These are phyloP conservation scores for Malus hybrid DNA, from an alignment of 331 rosid genomes.

Conservation along the genomic window DNA sequence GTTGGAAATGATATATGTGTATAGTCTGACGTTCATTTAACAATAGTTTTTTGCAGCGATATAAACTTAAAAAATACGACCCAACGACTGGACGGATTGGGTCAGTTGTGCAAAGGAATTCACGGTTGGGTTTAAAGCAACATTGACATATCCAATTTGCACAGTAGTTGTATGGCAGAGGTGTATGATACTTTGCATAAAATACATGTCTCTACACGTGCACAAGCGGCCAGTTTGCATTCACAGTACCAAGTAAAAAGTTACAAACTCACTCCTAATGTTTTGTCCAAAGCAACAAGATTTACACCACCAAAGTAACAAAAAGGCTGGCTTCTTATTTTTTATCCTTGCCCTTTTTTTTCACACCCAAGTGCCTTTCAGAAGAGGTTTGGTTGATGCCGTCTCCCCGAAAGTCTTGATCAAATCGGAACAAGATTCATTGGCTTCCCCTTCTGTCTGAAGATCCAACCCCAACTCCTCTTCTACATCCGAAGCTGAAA, in stretches of 20 bases:
- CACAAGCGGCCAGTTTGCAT: too few relatives aligned
- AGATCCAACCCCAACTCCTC: conserved; percentile 51
- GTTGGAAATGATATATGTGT: too few relatives aligned
- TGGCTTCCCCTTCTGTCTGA: conserved; percentile 9
- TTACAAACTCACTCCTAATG: not conserved
- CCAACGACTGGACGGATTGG: too few relatives aligned
- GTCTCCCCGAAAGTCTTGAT: conserved; percentile 43
- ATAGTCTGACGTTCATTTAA: too few relatives aligned
- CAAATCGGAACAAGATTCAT: conserved; percentile 38
- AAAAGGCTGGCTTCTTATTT: not conserved
- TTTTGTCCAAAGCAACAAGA: not conserved
- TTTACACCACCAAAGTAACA: not conserved
- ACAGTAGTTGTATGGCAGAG: too few relatives aligned
- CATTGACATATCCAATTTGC: too few relatives aligned
- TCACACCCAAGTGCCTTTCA: conserved; percentile 53
- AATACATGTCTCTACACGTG: too few relatives aligned
- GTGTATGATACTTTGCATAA: too few relatives aligned
- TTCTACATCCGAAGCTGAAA: conserved; percentile 45
- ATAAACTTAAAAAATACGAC: too few relatives aligned
- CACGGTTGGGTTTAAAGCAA: too few relatives aligned
- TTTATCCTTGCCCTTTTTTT: not conserved
- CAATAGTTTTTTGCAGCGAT: too few relatives aligned
- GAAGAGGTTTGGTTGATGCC: conserved; percentile 26
- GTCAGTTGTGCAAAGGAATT: too few relatives aligned
- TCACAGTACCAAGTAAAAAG: not conserved